Percentiles rank a stretch among this genome's conserved stretches.
Evolutionary conservation across 176 grass and related monocot species (phyloP).

Genomic region (Ensete glaucum): DNA sequence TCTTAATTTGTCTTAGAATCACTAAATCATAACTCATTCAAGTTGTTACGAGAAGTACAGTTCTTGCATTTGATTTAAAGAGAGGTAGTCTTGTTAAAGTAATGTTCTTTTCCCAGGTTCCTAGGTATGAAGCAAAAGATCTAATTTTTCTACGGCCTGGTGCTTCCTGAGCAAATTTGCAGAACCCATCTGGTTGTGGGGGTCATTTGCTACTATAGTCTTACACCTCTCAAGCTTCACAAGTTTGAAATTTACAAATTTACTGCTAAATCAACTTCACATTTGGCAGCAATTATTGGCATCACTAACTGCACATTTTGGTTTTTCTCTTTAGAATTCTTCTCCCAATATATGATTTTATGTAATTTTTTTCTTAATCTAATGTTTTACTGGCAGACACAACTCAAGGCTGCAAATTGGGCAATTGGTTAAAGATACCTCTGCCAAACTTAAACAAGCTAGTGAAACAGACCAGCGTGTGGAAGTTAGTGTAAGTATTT

Average conservation of each 20-base stretch:
- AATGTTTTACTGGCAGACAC: constrained; percentile 40
- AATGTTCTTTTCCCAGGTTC: neutral
- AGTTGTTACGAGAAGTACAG: neutral
- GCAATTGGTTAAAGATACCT: constrained; percentile 41
- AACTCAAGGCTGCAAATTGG: constrained; percentile 29
- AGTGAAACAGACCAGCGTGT: constrained; percentile 66
- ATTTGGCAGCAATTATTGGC: neutral
- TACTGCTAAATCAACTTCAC: neutral
- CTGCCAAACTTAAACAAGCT: constrained; percentile 56
- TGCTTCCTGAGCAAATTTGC: neutral
- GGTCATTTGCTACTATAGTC: neutral
- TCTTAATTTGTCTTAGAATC: no score
- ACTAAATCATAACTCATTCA: no score
- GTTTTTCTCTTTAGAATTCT: neutral
- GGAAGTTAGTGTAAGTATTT: constrained; percentile 24
- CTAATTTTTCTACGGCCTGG: neutral
- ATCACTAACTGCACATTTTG: neutral
- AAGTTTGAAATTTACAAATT: neutral
- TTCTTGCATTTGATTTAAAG: neutral
- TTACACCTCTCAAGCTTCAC: neutral
- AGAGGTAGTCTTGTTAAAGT: neutral
- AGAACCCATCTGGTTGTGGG: neutral
- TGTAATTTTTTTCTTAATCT: neutral
- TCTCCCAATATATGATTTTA: neutral
- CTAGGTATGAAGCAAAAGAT: neutral